phyloP scores from a whole-genome alignment of 805 yeast species.

The Lipomyces spencermartinsiae region DNA sequence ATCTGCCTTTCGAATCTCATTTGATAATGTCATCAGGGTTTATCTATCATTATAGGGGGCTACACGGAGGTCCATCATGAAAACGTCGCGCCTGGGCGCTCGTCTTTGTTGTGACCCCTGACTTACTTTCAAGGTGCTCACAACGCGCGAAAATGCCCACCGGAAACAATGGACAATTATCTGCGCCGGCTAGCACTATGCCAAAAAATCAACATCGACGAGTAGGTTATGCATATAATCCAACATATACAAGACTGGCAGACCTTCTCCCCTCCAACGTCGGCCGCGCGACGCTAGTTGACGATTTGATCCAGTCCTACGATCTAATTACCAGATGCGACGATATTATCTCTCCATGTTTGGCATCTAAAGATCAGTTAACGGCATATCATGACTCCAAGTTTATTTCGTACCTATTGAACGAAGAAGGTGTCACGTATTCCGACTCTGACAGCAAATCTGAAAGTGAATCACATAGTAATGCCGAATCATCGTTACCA shows the following conservation, averaged over 20 bases:
- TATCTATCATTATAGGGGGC: too few relatives aligned
- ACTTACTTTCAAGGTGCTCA: background rate
- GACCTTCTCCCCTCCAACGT: constrained; percentile 61
- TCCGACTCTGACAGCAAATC: constrained; percentile 38
- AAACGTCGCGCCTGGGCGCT: too few relatives aligned
- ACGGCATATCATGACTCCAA: constrained; percentile 56
- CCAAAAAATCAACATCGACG: background rate
- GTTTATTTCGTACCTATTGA: constrained; percentile 53
- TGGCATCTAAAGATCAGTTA: constrained; percentile 51
- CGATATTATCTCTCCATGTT: constrained; percentile 42
- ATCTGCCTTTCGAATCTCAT: background rate
- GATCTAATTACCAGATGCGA: constrained; percentile 46
- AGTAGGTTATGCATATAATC: constrained; percentile 42
- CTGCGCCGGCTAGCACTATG: background rate
- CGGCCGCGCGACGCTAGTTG: constrained; percentile 57
- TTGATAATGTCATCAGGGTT: background rate
- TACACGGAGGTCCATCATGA: too few relatives aligned
- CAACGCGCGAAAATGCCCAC: too few relatives aligned
- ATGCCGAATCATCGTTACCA: background rate
- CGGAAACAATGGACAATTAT: background rate
- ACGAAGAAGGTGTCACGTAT: constrained; percentile 21
- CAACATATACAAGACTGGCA: constrained; percentile 34
- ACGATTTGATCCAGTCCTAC: constrained; percentile 52
- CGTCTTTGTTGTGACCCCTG: background rate
- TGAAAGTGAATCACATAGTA: constrained; percentile 27